Percentiles rank a stretch among this genome's conserved stretches.
phyloP scores from a whole-genome alignment of 345 rosid genomes.

The Bruguiera sexangula region DNA sequence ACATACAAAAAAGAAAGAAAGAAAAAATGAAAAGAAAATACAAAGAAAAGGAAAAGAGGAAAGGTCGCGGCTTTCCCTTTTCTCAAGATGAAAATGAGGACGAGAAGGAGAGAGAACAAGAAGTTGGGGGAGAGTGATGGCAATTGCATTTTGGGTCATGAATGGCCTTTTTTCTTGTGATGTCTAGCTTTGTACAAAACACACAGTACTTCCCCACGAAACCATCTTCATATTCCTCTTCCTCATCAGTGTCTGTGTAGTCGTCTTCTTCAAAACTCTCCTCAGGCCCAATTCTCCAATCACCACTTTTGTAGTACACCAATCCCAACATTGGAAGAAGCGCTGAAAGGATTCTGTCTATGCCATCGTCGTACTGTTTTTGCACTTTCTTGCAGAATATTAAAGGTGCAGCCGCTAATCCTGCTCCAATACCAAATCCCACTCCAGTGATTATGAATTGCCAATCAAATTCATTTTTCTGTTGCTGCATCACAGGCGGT shows the following conservation, averaged over 20 bases:
- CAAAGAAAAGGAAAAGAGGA: not conserved
- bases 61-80: not conserved
- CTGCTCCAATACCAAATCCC: slow-evolving; percentile 58
- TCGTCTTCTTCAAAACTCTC: slow-evolving; percentile 22
- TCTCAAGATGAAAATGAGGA: slow-evolving; percentile 27
- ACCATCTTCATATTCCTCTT: slow-evolving; percentile 11
- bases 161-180: slow-evolving; percentile 32
- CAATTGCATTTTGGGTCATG: slow-evolving; percentile 54
- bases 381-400: slow-evolving; percentile 32
- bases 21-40: not conserved
- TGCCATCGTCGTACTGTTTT: slow-evolving; percentile 23
- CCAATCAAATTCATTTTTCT: slow-evolving; percentile 32
- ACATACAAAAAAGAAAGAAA: not conserved
- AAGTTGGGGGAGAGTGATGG: slow-evolving; percentile 35
- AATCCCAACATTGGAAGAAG: slow-evolving; percentile 48
- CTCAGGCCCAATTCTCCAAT: slow-evolving; percentile 30
- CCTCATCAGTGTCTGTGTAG: slow-evolving; percentile 7
- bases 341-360: slow-evolving; percentile 37
- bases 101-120: slow-evolving; percentile 37
- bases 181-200: slow-evolving; percentile 60
- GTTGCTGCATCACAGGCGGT: not conserved
- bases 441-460: slow-evolving; percentile 40
- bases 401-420: slow-evolving; percentile 34
- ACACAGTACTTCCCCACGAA: slow-evolving; percentile 47
- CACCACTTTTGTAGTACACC: slow-evolving; percentile 30